These are phyloP conservation scores for Halophytophthora batemanensis DNA, from an alignment of 352 stramenopile genomes.

Conservation along the genomic window DNA sequence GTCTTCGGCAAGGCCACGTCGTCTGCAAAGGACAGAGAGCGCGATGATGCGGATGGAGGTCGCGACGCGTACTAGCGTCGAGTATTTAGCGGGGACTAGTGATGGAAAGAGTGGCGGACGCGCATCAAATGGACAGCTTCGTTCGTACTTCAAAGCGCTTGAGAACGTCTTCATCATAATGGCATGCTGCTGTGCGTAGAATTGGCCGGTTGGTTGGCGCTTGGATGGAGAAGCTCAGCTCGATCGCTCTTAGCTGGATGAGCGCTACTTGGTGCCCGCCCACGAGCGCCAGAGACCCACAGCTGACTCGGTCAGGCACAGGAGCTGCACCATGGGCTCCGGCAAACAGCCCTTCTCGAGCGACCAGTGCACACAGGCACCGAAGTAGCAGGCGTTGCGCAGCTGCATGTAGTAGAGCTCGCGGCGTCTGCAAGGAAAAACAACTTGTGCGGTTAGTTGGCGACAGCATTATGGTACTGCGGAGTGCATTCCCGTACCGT, in stretches of 20 bases:
- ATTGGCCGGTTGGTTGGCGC: not conserved
- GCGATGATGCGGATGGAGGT: too few relatives aligned
- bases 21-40: not conserved
- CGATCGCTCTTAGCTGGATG: conserved; percentile 8
- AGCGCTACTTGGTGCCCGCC: conserved; percentile 39
- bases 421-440: conserved; percentile 34
- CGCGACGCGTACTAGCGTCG: not conserved
- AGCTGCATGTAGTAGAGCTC: conserved; percentile 80
- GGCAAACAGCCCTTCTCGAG: conserved; percentile 63
- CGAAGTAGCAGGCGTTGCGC: conserved; percentile 79
- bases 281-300: conserved; percentile 76
- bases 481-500: conserved; percentile 21
- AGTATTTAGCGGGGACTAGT: too few relatives aligned
- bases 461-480: conserved; percentile 11
- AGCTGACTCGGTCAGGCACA: conserved; percentile 64
- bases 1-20: conserved; percentile 42
- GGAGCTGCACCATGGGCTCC: conserved; percentile 71
- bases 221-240: not conserved
- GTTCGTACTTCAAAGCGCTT: not conserved
- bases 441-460: conserved; percentile 43
- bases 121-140: conserved; percentile 2
- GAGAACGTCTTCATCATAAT: not conserved
- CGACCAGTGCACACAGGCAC: conserved; percentile 82
- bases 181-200: not conserved
- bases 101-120: not conserved